Percentiles rank a stretch among this genome's conserved stretches.
Conservation (phyloP, 2,329 filamentous ascomycete genomes). For the Penicillium palitans region DNA sequence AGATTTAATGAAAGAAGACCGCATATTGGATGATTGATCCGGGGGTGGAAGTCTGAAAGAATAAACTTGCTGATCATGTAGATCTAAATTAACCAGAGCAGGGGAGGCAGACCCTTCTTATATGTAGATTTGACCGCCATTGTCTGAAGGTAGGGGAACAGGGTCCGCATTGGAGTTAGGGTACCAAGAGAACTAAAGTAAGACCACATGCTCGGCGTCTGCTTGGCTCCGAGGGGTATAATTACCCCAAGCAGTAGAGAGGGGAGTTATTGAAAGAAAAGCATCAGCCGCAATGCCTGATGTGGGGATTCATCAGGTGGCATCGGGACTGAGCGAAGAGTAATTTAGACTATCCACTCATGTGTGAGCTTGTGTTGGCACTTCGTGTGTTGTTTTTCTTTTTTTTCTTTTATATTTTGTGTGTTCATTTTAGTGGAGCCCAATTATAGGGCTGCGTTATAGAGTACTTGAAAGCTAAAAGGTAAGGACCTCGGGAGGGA, state of each 20-base stretch:
- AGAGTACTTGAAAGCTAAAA: not conserved
- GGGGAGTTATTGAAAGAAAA: not conserved
- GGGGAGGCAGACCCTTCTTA: conserved; percentile 11
- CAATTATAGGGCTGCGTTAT: not conserved
- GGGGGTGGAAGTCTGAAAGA: not conserved
- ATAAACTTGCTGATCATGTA: not conserved
- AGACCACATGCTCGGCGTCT: conserved; percentile 1
- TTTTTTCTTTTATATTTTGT: not conserved
- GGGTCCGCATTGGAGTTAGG: not conserved
- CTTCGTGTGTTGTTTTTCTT: not conserved
- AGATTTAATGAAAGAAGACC: not conserved
- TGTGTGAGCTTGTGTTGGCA: conserved; percentile 3
- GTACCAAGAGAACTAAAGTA: not conserved
- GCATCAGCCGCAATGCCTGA: conserved; percentile 11
- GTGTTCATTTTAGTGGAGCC: not conserved
- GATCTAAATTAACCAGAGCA: not conserved
- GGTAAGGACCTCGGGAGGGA: not conserved
- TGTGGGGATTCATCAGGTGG: conserved; percentile 17
- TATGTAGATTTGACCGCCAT: conserved; percentile 13
- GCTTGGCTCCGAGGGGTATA: conserved; percentile 7
- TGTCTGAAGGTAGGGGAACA: not conserved
- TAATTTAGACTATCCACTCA: conserved; percentile 5
- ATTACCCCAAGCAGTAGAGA: not conserved
- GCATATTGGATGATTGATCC: conserved; percentile 4
- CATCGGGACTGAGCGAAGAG: not conserved